A percentile compares a stretch with the other conserved stretches of the same genome.
Evolutionary conservation across 305 asterid species (phyloP).

Genomic region (Fraxinus paxiana): DNA sequence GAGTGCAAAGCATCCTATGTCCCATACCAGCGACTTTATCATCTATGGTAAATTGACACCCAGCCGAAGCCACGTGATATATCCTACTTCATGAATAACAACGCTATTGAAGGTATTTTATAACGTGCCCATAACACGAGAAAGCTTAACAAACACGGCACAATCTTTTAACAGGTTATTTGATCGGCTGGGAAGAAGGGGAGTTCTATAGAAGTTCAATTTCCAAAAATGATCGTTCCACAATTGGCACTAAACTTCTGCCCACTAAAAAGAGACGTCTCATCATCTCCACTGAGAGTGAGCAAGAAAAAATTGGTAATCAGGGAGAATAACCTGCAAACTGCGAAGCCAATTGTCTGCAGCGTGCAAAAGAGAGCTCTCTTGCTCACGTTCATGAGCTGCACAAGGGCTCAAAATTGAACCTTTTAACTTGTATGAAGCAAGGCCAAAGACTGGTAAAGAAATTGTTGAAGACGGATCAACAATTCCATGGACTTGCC

Average conservation of each 20-base stretch:
- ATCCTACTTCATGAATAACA: conserved; percentile 27
- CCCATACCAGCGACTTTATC: conserved; percentile 24
- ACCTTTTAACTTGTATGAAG: conserved; percentile 63
- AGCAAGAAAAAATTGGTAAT: conserved; percentile 58
- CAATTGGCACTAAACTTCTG: not conserved
- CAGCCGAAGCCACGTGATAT: conserved; percentile 11
- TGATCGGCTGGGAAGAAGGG: conserved; percentile 10
- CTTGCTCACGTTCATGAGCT: conserved; percentile 64
- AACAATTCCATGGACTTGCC: conserved; percentile 27
- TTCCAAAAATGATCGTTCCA: conserved; percentile 15
- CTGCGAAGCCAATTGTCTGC: conserved; percentile 60
- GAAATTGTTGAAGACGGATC: conserved; percentile 50
- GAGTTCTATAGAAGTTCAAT: conserved; percentile 11
- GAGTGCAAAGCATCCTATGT: not conserved
- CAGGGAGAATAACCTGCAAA: conserved; percentile 53
- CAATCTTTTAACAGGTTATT: conserved; percentile 29
- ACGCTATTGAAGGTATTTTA: conserved; percentile 19
- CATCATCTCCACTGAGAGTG: conserved; percentile 45
- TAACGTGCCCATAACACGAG: conserved; percentile 25
- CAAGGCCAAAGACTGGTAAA: conserved; percentile 71
- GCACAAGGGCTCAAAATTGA: conserved; percentile 54
- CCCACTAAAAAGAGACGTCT: not conserved
- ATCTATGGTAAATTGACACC: conserved; percentile 10
- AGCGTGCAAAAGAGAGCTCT: conserved; percentile 47
- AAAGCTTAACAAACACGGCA: conserved; percentile 33